Conservation (phyloP, 2,329 filamentous ascomycete species). For the Exophiala alcalophila region DNA sequence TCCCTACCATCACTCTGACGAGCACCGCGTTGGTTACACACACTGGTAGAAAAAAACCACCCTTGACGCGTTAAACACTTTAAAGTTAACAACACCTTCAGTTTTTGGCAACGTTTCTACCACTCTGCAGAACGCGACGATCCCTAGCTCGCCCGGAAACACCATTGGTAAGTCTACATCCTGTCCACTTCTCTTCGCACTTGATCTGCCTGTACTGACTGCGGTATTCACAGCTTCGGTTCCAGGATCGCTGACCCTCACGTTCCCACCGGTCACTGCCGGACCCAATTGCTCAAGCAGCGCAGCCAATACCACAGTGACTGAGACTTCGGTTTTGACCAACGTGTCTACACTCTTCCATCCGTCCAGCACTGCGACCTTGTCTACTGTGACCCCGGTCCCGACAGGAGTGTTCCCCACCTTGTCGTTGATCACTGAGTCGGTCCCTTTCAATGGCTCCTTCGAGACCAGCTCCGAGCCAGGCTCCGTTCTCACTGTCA, state of each 20-base stretch:
- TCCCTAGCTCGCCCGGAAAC: not conserved
- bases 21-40: slow-evolving; percentile 1
- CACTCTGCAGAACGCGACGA: not conserved
- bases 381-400: not conserved
- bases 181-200: not conserved
- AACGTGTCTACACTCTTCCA: slow-evolving; percentile 4
- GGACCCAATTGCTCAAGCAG: not conserved
- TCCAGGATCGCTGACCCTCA: slow-evolving; percentile 1
- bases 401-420: not conserved
- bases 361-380: not conserved
- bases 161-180: not conserved
- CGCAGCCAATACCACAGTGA: not conserved
- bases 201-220: not conserved
- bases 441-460: slow-evolving; percentile 3
- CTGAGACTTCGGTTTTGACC: not conserved
- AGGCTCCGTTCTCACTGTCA: slow-evolving; percentile 4
- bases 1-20: slow-evolving; percentile 4
- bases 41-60: slow-evolving; percentile 1
- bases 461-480: slow-evolving; percentile 4
- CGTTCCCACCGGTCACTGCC: not conserved
- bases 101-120: slow-evolving; percentile 1
- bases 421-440: not conserved
- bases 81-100: slow-evolving; percentile 5
- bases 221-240: slow-evolving; percentile 3
- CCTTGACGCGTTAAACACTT: not conserved